Conservation (phyloP, 2,329 filamentous ascomycete genomes). For the Bipolaris gigantea region DNA sequence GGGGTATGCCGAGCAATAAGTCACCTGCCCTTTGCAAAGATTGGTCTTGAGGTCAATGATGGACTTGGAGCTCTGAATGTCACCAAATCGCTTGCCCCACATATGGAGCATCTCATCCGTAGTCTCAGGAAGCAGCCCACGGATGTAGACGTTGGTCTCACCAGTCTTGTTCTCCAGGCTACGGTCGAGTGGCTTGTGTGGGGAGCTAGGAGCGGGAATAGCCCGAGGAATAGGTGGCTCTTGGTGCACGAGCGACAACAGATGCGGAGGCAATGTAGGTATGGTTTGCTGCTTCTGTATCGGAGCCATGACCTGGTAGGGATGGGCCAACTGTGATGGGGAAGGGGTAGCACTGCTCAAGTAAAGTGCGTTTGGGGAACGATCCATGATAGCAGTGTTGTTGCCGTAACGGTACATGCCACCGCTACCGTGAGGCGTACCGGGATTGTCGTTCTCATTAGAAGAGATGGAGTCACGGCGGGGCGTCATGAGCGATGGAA, state of each 20-base stretch:
- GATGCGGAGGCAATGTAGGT: slow-evolving; percentile 48
- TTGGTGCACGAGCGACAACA: slow-evolving; percentile 57
- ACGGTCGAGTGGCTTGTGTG: slow-evolving; percentile 87
- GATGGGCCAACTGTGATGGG: slow-evolving; percentile 51
- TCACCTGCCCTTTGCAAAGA: slow-evolving; percentile 85
- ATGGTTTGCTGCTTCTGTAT: slow-evolving; percentile 44
- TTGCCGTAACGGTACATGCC: slow-evolving; percentile 50
- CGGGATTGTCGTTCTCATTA: slow-evolving; percentile 56
- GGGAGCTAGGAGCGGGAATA: slow-evolving; percentile 85
- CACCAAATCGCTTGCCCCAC: slow-evolving; percentile 86
- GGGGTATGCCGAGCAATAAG: neutral
- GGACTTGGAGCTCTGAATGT: slow-evolving; percentile 95
- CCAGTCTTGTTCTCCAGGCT: slow-evolving; percentile 92
- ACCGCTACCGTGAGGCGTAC: slow-evolving; percentile 51
- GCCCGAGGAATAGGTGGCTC: slow-evolving; percentile 85
- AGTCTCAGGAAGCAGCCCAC: slow-evolving; percentile 91
- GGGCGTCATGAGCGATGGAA: slow-evolving; percentile 55
- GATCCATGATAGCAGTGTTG: slow-evolving; percentile 52
- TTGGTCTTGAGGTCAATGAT: slow-evolving; percentile 95
- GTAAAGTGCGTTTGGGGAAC: slow-evolving; percentile 54
- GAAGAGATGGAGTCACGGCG: slow-evolving; percentile 57
- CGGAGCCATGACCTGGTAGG: slow-evolving; percentile 48
- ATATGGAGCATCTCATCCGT: slow-evolving; percentile 84
- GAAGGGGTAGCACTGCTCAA: slow-evolving; percentile 54
- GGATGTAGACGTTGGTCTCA: slow-evolving; percentile 98